A percentile compares a stretch with the other conserved stretches of the same genome.
These are phyloP conservation scores for Diplodia mutila DNA, from an alignment of 2,329 filamentous ascomycete species.

Conservation along the genomic window DNA sequence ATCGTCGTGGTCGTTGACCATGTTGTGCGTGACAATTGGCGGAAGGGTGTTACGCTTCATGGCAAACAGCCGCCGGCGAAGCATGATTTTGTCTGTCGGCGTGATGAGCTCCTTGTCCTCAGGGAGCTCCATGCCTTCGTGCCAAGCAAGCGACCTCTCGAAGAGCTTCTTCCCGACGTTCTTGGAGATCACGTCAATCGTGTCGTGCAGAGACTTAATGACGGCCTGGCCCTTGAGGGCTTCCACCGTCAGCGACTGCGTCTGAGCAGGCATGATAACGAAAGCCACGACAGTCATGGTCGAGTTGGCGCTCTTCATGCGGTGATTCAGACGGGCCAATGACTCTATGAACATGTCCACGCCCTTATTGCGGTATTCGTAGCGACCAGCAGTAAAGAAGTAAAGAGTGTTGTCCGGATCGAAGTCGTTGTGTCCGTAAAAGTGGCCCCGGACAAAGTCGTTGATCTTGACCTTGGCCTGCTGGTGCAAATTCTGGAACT, in stretches of 20 bases:
- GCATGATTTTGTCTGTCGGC: slow-evolving; percentile 85
- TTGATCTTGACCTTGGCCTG: slow-evolving; percentile 97
- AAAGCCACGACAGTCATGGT: slow-evolving; percentile 96
- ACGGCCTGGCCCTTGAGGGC: slow-evolving; percentile 96
- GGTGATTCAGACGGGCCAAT: slow-evolving; percentile 89
- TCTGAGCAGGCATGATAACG: slow-evolving; percentile 98
- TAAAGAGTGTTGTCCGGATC: slow-evolving; percentile 96
- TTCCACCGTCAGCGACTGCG: slow-evolving; percentile 91
- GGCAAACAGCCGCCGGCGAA: slow-evolving; percentile 88
- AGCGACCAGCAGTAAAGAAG: slow-evolving; percentile 95
- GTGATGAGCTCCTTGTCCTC: slow-evolving; percentile 97
- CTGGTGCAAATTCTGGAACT: slow-evolving; percentile 98
- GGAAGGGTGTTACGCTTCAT: slow-evolving; percentile 93
- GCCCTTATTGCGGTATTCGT: slow-evolving; percentile 98
- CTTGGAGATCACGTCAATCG: slow-evolving; percentile 87
- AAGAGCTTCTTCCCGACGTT: slow-evolving; percentile 93
- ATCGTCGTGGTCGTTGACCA: slow-evolving; percentile 91
- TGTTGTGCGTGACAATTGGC: slow-evolving; percentile 98
- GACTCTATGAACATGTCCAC: slow-evolving; percentile 99
- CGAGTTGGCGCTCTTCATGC: slow-evolving; percentile 80
- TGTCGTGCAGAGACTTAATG: slow-evolving; percentile 93
- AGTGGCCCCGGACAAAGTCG: slow-evolving; percentile 96
- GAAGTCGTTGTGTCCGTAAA: slow-evolving; percentile 98
- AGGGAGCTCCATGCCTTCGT: slow-evolving; percentile 88
- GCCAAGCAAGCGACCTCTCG: slow-evolving; percentile 92